phyloP scores from a whole-genome alignment of 768 basidiomycete genomes.

The Dacryopinax primogenitus region DNA sequence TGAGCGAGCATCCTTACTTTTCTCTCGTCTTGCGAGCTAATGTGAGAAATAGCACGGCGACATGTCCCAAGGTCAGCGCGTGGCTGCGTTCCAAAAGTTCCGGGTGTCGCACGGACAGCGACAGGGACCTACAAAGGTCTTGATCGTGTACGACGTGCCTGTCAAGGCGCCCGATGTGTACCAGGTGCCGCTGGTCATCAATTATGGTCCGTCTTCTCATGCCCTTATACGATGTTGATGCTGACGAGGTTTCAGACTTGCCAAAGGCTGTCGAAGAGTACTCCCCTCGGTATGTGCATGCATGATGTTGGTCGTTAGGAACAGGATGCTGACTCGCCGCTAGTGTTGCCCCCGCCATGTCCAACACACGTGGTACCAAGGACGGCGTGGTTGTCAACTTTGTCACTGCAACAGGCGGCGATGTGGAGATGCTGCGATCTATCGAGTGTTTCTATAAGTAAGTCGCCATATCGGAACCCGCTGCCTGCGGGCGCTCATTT shows the following conservation, averaged over 20 bases:
- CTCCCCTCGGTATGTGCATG: constrained; percentile 68
- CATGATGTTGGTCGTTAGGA: constrained; percentile 10
- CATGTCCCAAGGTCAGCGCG: constrained; percentile 71
- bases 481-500: not conserved
- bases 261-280: constrained; percentile 96
- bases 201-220: constrained; percentile 50
- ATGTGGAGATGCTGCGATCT: constrained; percentile 94
- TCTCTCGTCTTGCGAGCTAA: constrained; percentile 14
- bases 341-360: constrained; percentile 77
- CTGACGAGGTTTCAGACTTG: constrained; percentile 42
- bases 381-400: constrained; percentile 93
- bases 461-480: constrained; percentile 22
- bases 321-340: constrained; percentile 11
- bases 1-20: constrained; percentile 31
- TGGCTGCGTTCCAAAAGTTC: constrained; percentile 77
- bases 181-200: constrained; percentile 86
- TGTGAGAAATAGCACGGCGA: constrained; percentile 60
- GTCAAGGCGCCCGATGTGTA: constrained; percentile 81
- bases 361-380: constrained; percentile 62
- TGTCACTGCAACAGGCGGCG: constrained; percentile 92
- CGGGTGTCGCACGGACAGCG: constrained; percentile 49
- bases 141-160: constrained; percentile 88
- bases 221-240: not conserved
- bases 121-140: constrained; percentile 54
- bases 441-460: constrained; percentile 99